A percentile compares a stretch with the other conserved stretches of the same genome.
Evolutionary conservation across 2,329 filamentous ascomycete genomes (phyloP).

Genomic region (Teratosphaeria zuluensis): DNA sequence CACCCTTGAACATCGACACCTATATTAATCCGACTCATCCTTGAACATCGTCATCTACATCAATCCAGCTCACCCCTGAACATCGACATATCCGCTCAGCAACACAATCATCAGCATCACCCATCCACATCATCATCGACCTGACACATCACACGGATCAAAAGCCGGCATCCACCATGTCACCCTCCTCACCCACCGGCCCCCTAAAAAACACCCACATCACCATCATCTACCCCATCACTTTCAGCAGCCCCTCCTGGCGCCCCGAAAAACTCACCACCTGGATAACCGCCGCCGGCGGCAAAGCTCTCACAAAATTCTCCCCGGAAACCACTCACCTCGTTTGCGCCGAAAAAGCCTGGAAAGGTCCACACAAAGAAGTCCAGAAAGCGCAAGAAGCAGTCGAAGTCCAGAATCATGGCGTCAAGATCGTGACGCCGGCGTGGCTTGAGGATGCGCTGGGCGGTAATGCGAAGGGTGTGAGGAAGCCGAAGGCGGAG

Average conservation of each 20-base stretch:
- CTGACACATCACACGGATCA: too few species aligned
- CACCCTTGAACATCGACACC: too few species aligned
- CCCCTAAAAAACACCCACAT: conserved; percentile 6
- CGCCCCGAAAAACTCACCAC: conserved; percentile 34
- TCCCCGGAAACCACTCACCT: conserved; percentile 59
- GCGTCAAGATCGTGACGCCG: conserved; percentile 30
- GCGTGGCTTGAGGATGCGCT: conserved; percentile 44
- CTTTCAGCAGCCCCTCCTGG: conserved; percentile 6
- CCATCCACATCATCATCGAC: background rate
- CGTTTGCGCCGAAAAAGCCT: conserved; percentile 55
- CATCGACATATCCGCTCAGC: background rate
- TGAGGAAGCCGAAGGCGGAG: conserved; percentile 23
- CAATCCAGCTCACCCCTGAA: background rate
- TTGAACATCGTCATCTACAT: background rate
- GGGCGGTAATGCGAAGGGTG: conserved; percentile 8
- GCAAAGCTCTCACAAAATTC: conserved; percentile 44
- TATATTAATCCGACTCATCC: background rate
- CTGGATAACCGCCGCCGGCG: conserved; percentile 60
- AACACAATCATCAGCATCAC: background rate
- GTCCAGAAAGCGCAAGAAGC: background rate
- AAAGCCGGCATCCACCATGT: background rate
- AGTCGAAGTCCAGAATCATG: conserved; percentile 6
- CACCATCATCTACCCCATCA: conserved; percentile 7
- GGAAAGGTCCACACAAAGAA: conserved; percentile 19
- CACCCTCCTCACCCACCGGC: background rate